These are phyloP conservation scores for Pseudognaphalium luteoalbum DNA, from an alignment of 129 eudicot genomes.

Conservation along the genomic window DNA sequence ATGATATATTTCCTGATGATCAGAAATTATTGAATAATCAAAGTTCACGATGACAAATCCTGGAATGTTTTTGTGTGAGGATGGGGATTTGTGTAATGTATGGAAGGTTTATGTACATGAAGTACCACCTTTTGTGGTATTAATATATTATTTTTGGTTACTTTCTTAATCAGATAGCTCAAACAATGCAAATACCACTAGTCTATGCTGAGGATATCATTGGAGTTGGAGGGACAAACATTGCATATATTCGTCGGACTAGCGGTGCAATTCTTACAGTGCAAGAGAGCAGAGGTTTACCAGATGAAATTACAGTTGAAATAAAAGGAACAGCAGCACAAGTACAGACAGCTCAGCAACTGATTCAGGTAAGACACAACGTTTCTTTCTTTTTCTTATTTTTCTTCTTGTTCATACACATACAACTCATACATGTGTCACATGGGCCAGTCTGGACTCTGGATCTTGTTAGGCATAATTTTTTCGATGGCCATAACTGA, in stretches of 20 bases:
- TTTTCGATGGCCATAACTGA: background rate
- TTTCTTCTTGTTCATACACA: background rate
- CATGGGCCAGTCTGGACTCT: background rate
- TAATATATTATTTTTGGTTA: conserved; percentile 5
- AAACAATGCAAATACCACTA: conserved; percentile 87
- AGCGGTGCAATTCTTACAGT: conserved; percentile 61
- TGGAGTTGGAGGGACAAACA: conserved; percentile 78
- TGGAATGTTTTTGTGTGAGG: background rate
- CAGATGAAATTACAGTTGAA: conserved; percentile 79
- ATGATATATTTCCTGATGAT: background rate
- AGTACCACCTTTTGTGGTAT: background rate
- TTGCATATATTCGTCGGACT: conserved; percentile 58
- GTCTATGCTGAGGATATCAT: conserved; percentile 78
- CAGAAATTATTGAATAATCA: background rate
- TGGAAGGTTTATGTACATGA: background rate
- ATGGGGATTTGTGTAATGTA: conserved; percentile 4
- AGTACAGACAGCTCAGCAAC: conserved; percentile 62
- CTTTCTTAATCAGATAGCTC: conserved; percentile 47
- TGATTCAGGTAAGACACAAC: conserved; percentile 47
- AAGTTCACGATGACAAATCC: background rate
- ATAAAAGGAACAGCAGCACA: conserved; percentile 67
- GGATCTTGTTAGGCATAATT: background rate
- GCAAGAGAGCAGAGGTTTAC: conserved; percentile 61
- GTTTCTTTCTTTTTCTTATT: background rate
- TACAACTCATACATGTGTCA: background rate